phyloP scores from a whole-genome alignment of 2,329 filamentous ascomycete genomes.

The Sporothrix humicola region DNA sequence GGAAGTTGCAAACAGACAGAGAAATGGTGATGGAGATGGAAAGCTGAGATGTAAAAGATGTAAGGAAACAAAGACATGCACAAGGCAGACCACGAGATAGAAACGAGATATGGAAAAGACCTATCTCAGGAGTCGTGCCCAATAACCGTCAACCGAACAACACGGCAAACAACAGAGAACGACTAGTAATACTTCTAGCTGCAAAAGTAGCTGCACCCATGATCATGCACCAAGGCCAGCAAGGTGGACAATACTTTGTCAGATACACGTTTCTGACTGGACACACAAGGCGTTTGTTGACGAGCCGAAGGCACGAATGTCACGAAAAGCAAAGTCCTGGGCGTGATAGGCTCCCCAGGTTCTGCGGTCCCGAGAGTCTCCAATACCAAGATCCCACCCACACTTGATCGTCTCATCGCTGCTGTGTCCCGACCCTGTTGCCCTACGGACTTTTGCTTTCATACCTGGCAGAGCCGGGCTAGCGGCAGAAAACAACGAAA shows the following conservation, averaged over 20 bases:
- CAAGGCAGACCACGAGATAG: not conserved
- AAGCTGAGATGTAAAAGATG: not conserved
- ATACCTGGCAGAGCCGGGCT: slow-evolving; percentile 15
- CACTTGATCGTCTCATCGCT: no score
- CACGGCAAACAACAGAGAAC: not conserved
- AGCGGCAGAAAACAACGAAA: slow-evolving; percentile 18
- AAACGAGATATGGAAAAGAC: not conserved
- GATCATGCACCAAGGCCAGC: not conserved
- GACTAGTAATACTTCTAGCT: not conserved
- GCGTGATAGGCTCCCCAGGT: not conserved
- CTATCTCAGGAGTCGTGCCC: not conserved
- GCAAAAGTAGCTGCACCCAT: not conserved
- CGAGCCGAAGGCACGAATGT: not conserved
- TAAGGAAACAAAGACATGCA: no score
- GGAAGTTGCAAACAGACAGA: not conserved
- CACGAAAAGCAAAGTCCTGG: not conserved
- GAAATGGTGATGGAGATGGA: not conserved
- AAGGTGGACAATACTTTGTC: not conserved
- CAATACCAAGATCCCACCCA: no score
- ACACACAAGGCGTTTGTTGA: no score
- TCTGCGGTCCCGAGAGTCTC: no score
- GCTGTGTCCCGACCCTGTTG: not conserved
- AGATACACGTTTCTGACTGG: not conserved
- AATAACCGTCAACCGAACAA: slow-evolving; percentile 21
- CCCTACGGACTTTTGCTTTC: not conserved